These are phyloP conservation scores for Clitoria ternatea DNA, from an alignment of 306 rosid genomes.

Conservation along the genomic window DNA sequence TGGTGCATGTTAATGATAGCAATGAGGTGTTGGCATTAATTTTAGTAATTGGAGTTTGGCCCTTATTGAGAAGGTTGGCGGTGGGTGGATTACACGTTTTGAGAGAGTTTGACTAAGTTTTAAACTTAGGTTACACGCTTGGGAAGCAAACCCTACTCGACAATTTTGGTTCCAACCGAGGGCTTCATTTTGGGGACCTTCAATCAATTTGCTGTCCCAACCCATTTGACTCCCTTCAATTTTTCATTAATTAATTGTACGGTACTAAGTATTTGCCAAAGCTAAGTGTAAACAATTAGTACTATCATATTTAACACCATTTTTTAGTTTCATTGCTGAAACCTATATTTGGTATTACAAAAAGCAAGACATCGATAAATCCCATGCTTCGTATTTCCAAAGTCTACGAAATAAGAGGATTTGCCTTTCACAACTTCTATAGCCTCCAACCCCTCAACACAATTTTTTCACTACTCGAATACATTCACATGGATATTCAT, in stretches of 20 bases:
- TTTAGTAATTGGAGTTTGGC: constrained; percentile 13
- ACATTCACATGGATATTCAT: neutral
- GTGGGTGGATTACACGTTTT: constrained; percentile 50
- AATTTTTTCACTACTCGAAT: neutral
- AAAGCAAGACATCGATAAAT: constrained; percentile 50
- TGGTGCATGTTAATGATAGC: too few species aligned
- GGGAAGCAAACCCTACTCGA: constrained; percentile 74
- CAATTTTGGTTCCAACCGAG: constrained; percentile 79
- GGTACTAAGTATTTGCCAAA: constrained; percentile 41
- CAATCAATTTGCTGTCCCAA: constrained; percentile 75
- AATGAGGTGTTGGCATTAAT: too few species aligned
- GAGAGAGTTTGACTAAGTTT: constrained; percentile 52
- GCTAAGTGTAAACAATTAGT: neutral
- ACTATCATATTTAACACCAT: neutral
- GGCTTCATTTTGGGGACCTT: constrained; percentile 67
- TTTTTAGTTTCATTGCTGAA: constrained; percentile 28
- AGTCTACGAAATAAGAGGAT: constrained; percentile 36
- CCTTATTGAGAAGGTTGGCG: constrained; percentile 30
- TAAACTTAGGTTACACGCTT: constrained; percentile 59
- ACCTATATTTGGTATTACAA: constrained; percentile 34
- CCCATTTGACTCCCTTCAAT: constrained; percentile 48
- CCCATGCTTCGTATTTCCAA: constrained; percentile 47
- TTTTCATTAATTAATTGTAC: constrained; percentile 44
- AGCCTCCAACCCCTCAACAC: neutral
- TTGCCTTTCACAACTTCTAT: constrained; percentile 26